Base-by-base conservation (phyloP, 2,329 filamentous ascomycete species). In the Parafenestella ontariensis region DNA sequence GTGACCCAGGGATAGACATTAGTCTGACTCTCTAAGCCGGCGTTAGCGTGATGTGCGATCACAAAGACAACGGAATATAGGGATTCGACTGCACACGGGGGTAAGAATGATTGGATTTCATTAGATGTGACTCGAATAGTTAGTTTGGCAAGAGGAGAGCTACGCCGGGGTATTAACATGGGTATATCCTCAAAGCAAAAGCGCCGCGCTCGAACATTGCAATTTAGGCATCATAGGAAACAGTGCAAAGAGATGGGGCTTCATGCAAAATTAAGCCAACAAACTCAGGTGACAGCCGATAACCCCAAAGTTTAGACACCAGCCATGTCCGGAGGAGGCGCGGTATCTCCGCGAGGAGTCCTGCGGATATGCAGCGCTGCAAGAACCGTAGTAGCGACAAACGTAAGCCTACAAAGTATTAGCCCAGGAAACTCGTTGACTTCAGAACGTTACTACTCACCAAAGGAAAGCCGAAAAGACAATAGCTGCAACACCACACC, bases 401-500 rank as follows among this genome's bases (percentile, higher is more conserved):
- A 87, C 5, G 79, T 65, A n/a, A 81, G 63, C 82, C 82, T 84
- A 52, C 5, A 36, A 13, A 2, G 18, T 17, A 49, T 72, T 42
- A 71, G 59, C 29, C 24, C 24, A 5, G 3, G 18, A 10, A 15
- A 5, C 23, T 20, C 24, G n/a, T 10, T 31, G 34, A 44, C 18
- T 11, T 11, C 3, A 31, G 15, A 17, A 20, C 5, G 5, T 7
- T 15, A 18, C 15, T 13, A 64, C 79, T 59, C 65, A 82, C 83
- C 83, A 90, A 48, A 86, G 79, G 72, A 90, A 87, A 65, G 88
- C 89, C 3, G 82, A 86, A 67, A 91, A 90, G 0, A 87, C 87
- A 29, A 86, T 81, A 3, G 84, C 87, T 13, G 88, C 87, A 75
- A 89, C 85, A 9, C 83, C 77, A 2, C 82, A 78, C 39, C 81